phyloP scores from a whole-genome alignment of 202 grass and related monocot species.

The Dendrocalamus latiflorus region DNA sequence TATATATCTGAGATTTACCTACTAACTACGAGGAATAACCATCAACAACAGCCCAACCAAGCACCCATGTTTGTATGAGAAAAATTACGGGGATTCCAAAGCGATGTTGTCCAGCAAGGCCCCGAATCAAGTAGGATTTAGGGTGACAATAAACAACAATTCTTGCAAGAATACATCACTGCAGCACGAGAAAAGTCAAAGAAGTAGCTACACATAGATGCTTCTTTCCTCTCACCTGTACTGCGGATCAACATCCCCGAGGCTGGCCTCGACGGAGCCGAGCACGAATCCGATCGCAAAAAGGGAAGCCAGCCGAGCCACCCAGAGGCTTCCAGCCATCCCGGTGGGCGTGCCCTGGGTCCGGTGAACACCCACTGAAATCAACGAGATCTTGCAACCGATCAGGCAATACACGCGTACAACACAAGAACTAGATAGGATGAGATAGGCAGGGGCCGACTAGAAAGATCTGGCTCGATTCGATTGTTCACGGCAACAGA shows the following conservation, averaged over 20 bases:
- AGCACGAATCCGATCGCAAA: constrained; percentile 22
- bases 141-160: background rate
- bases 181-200: constrained; percentile 1
- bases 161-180: background rate
- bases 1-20: background rate
- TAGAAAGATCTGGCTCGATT: background rate
- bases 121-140: background rate
- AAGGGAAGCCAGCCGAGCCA: constrained; percentile 18
- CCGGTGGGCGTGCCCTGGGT: background rate
- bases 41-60: background rate
- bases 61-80: background rate
- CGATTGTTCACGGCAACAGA: background rate
- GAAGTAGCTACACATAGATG: background rate
- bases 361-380: background rate
- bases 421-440: background rate
- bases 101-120: background rate
- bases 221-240: constrained; percentile 36
- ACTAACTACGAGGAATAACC: background rate
- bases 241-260: constrained; percentile 29
- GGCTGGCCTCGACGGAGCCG: constrained; percentile 31
- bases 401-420: background rate
- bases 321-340: constrained; percentile 25
- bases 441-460: background rate
- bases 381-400: background rate
- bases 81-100: background rate